These are phyloP conservation scores for Penicillium crystallinum DNA, from an alignment of 495 filamentous ascomycete genomes.

Conservation along the genomic window DNA sequence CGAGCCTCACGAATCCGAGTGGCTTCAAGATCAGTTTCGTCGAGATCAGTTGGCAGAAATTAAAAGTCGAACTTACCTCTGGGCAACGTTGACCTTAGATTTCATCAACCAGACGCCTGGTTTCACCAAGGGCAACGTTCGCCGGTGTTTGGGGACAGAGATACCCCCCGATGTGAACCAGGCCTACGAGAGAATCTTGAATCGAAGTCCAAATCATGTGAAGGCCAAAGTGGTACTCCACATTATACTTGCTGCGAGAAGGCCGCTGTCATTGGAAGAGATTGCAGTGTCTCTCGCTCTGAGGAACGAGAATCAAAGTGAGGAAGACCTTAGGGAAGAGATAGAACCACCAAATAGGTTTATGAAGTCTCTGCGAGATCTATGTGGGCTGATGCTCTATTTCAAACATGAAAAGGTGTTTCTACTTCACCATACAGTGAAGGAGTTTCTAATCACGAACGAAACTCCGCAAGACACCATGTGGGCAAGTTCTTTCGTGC, in stretches of 20 bases:
- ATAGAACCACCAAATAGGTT: slow-evolving; percentile 13
- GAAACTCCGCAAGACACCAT: no score
- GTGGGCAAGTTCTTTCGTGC: not conserved
- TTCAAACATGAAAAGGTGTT: slow-evolving; percentile 32
- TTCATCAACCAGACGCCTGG: not conserved
- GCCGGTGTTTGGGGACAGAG: slow-evolving; percentile 4
- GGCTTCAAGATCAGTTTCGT: slow-evolving; percentile 21
- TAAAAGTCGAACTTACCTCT: slow-evolving; percentile 45
- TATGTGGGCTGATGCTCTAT: slow-evolving; percentile 38
- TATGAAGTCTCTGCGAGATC: slow-evolving; percentile 18
- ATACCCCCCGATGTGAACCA: slow-evolving; percentile 32
- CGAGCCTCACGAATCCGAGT: slow-evolving; percentile 8
- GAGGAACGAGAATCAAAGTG: not conserved
- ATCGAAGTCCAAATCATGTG: slow-evolving; percentile 14
- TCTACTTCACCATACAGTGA: slow-evolving; percentile 37
- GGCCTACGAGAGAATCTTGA: slow-evolving; percentile 41
- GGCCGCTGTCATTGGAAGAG: slow-evolving; percentile 37
- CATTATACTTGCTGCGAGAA: slow-evolving; percentile 33
- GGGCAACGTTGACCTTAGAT: slow-evolving; percentile 36
- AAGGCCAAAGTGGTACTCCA: slow-evolving; percentile 31
- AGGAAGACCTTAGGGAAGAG: not conserved
- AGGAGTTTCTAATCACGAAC: no score
- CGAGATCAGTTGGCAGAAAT: slow-evolving; percentile 22
- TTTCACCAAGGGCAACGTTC: no score
- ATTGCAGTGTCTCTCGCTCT: slow-evolving; percentile 34